A percentile compares a stretch with the other conserved stretches of the same genome.
Conservation (phyloP, 805 yeast genomes). For the Kodamaea hsintzibuensis region DNA sequence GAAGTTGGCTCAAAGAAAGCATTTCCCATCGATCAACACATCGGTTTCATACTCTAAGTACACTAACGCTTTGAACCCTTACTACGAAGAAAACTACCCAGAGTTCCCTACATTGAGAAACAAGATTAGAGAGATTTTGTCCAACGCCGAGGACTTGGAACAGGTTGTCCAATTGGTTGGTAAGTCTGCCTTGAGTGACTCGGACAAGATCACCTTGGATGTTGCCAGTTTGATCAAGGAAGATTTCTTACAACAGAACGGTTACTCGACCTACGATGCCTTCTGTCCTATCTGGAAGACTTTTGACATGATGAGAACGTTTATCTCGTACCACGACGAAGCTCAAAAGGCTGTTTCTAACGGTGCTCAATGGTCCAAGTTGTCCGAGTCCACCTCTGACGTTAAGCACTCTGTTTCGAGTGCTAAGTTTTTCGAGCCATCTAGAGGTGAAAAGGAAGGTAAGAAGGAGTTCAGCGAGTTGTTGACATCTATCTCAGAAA, state of each 20-base stretch:
- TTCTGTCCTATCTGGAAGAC: constrained; percentile 99
- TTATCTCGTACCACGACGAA: constrained; percentile 89
- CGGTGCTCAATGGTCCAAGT: constrained; percentile 94
- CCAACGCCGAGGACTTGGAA: constrained; percentile 97
- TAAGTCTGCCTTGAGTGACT: constrained; percentile 94
- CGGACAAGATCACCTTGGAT: constrained; percentile 95
- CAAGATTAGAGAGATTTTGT: constrained; percentile 88
- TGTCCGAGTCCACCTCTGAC: constrained; percentile 85
- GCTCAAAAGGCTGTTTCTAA: constrained; percentile 95
- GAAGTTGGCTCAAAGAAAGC: constrained; percentile 98
- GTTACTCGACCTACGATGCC: constrained; percentile 96
- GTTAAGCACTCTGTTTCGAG: constrained; percentile 92
- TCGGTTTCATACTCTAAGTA: constrained; percentile 96
- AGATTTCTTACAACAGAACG: constrained; percentile 98
- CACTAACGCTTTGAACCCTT: constrained; percentile 81
- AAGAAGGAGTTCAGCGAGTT: constrained; percentile 76
- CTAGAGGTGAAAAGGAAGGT: constrained; percentile 81
- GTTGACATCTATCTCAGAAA: constrained; percentile 74
- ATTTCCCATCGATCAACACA: constrained; percentile 98
- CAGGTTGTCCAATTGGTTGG: constrained; percentile 99
- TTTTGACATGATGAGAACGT: constrained; percentile 95
- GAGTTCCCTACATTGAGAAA: constrained; percentile 90
- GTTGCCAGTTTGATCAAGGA: constrained; percentile 91
- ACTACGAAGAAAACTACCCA: constrained; percentile 82
- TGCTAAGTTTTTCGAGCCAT: constrained; percentile 94